These are phyloP conservation scores for Colletotrichum coccodes DNA, from an alignment of 2,329 filamentous ascomycete genomes.

Conservation along the genomic window DNA sequence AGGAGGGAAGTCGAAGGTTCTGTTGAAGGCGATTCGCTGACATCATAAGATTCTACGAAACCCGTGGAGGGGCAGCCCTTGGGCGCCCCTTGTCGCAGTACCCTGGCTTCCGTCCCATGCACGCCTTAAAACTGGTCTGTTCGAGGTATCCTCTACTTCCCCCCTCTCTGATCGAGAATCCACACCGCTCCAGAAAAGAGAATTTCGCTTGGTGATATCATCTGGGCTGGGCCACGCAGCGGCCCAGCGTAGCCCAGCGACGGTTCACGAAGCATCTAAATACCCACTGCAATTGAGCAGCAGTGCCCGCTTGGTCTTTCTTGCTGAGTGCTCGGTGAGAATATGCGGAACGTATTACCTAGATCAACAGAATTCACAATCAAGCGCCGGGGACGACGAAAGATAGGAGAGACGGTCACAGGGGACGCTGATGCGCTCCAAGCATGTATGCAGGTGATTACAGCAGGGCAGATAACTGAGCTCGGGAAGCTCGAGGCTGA, in stretches of 20 bases:
- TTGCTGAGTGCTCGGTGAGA: too few species aligned
- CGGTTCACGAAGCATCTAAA: constrained; percentile 25
- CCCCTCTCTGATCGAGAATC: not conserved
- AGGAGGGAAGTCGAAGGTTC: constrained; percentile 16
- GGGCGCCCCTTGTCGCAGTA: constrained; percentile 7
- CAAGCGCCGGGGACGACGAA: not conserved
- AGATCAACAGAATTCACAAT: too few species aligned
- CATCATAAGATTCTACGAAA: constrained; percentile 29
- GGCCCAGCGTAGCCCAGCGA: not conserved
- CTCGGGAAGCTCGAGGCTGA: too few species aligned
- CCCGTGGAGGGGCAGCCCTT: constrained; percentile 19
- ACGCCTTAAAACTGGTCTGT: constrained; percentile 1
- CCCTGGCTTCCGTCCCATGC: not conserved
- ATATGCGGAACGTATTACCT: too few species aligned
- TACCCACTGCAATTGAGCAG: not conserved
- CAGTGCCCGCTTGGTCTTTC: too few species aligned
- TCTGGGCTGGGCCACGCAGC: not conserved
- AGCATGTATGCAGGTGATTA: not conserved
- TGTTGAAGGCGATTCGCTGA: constrained; percentile 20
- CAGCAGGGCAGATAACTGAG: too few species aligned
- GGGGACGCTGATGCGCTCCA: too few species aligned
- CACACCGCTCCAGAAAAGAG: constrained; percentile 27
- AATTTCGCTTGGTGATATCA: constrained; percentile 25
- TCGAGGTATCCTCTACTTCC: constrained; percentile 20
- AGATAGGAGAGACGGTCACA: too few species aligned